Base-by-base conservation (phyloP, 148 eudicot genomes). In the Camellia japonica region DNA sequence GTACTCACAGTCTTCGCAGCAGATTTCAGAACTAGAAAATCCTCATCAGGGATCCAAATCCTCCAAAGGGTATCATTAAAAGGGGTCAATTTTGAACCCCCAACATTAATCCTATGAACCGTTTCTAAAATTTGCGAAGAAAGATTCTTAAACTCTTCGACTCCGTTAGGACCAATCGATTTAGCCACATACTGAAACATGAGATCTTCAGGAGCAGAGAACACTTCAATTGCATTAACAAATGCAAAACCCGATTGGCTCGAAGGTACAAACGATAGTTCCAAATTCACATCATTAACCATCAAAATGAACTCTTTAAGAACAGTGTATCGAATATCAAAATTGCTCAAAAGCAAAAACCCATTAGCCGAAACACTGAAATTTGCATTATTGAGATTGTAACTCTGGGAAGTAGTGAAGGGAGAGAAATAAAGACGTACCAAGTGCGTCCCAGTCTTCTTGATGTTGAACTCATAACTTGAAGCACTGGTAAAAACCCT, bases 1-100 rank as follows among this genome's bases (percentile, higher is more conserved):
- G 87, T 86, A 5, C 51, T 78, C 7, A 87, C 92, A 81, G 70
- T 76, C 78, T 87, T 89, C 0, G 97, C 98, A 73, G 97, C 91
- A 13, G 94, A 84, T 86, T 91, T 82, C 68, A 93, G 58, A 23
- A 86, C 80, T 58, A 95, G 67, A 80, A 82, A 95, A 82, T 85
- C 90, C 52, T 88, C 87, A 86, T 95, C 98, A 13, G 97, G 92
- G 2, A 90, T 70, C 98, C 97, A 95, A 88, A 73, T 88, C 59
- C 98, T 91, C 98, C 96, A 95, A 78, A 95, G 93, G 20, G 97
- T 90, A 73, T 95, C 98, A 80, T 95, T 95, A 70, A 91, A 95
- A 41, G 98, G 96, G 51, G 94, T 95, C 49, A 95, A 43, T 38
- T 81, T 88, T 2, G 65, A 72, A 13, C 98, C 98, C 71, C 98